Evolutionary conservation across 2,329 filamentous ascomycete species (phyloP), one percentile per base, ranked within the genome.

Genomic region (Colletotrichum shisoi): DNA sequence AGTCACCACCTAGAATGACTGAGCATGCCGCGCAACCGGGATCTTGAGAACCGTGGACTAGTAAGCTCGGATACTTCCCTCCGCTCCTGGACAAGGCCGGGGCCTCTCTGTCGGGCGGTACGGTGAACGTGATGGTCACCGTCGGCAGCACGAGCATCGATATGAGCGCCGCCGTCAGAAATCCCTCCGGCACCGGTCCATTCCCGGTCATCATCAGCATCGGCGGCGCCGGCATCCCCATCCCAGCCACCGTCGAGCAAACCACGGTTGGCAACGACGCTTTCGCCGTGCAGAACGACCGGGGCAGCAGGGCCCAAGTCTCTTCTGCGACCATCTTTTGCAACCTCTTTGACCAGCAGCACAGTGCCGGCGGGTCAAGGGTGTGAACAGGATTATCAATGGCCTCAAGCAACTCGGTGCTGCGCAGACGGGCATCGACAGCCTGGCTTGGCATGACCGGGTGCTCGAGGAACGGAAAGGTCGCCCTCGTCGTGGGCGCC

Each of bases 401-500:
- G 85, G 81, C 17, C 79, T 89, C 44, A 85, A 87, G 78, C 78
- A 81, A 73, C 77, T 83, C 48, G 78, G 79, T 15, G 72, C 76
- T 17, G 74, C 73, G 13, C 81, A 79, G 24, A 78, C 80, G 3
- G 78, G 79, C 45, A 87, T 89, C 73, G 81, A 86, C 74, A 71
- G 79, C 73, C 44, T 78, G 78, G 3, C 75, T 86, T 21, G 87
- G 84, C 54, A 85, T 88, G 2, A 89, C 86, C 15, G 87, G 87
- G 5, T 89, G 87, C 79, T 88, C 85, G 60, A 83, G 87, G 46
- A 87, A 89, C 76, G 87, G 86, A 63, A 89, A 89, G 77, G 87
- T 87, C 13, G 86, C 87, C 37, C 82, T 89, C 69, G 79, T 89
- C n/a, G 84, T 83, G 4, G 86, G 85, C 17, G 86, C 87, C 2